A percentile compares a stretch with the other conserved stretches of the same genome.
These are phyloP conservation scores for Leccinum variicolor DNA, from an alignment of 768 basidiomycete genomes.

Conservation along the genomic window DNA sequence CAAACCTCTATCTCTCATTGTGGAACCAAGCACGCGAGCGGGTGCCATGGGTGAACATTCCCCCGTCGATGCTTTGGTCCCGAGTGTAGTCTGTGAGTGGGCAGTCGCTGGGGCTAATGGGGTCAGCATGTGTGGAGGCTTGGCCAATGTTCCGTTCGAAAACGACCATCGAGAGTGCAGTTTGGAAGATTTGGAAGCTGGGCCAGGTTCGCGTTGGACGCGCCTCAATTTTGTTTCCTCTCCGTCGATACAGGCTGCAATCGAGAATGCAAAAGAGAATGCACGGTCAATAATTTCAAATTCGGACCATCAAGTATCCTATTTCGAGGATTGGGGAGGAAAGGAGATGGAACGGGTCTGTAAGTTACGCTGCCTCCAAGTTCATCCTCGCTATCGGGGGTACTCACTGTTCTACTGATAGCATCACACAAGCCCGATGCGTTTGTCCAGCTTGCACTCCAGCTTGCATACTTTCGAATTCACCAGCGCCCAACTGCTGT, in stretches of 20 bases:
- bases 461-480: slow-evolving; percentile 85
- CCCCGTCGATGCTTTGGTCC: slow-evolving; percentile 85
- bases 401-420: slow-evolving; percentile 19
- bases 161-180: background rate
- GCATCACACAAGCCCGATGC: slow-evolving; percentile 70
- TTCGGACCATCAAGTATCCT: slow-evolving; percentile 81
- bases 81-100: slow-evolving; percentile 84
- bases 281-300: slow-evolving; percentile 62
- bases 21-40: slow-evolving; percentile 82
- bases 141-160: slow-evolving; percentile 39
- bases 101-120: slow-evolving; percentile 44
- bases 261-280: slow-evolving; percentile 51
- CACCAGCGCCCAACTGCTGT: slow-evolving; percentile 79
- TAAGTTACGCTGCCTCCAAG: slow-evolving; percentile 34
- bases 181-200: slow-evolving; percentile 7
- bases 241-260: slow-evolving; percentile 52
- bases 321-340: slow-evolving; percentile 79
- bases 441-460: slow-evolving; percentile 87
- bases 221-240: slow-evolving; percentile 76
- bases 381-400: background rate
- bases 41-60: slow-evolving; percentile 91
- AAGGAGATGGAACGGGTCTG: slow-evolving; percentile 82
- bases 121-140: slow-evolving; percentile 40
- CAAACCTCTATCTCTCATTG: slow-evolving; percentile 77
- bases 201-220: slow-evolving; percentile 43